A percentile compares a stretch with the other conserved stretches of the same genome.
Evolutionary conservation across 2,329 filamentous ascomycete genomes (phyloP).

Genomic region (Geosmithia putterillii): DNA sequence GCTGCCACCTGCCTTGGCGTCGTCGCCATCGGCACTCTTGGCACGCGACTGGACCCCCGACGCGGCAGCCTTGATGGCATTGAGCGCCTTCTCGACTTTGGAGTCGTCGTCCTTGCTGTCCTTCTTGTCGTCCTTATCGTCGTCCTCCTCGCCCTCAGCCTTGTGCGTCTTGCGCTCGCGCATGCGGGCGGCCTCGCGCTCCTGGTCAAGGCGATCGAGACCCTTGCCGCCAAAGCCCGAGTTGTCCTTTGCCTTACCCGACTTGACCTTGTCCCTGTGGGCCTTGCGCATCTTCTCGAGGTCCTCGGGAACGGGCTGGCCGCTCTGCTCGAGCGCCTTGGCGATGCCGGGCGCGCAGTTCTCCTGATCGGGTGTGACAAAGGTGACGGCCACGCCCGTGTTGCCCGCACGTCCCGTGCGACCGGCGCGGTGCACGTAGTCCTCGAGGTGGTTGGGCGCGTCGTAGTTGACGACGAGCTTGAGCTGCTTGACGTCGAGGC

Average conservation of each 20-base stretch:
- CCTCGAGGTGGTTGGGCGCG: constrained; percentile 85
- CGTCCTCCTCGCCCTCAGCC: constrained; percentile 73
- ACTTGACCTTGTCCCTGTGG: constrained; percentile 84
- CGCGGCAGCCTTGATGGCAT: constrained; percentile 49
- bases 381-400: constrained; percentile 87
- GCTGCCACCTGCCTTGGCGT: constrained; percentile 13
- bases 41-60: constrained; percentile 44
- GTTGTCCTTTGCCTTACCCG: constrained; percentile 78
- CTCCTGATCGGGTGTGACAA: constrained; percentile 84
- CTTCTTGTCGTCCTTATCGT: constrained; percentile 56
- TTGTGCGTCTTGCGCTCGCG: constrained; percentile 84
- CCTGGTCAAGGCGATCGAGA: constrained; percentile 79
- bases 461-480: constrained; percentile 96
- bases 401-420: constrained; percentile 92
- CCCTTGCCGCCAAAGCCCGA: constrained; percentile 94
- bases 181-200: constrained; percentile 75
- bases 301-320: constrained; percentile 65
- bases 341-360: constrained; percentile 79
- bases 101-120: constrained; percentile 57
- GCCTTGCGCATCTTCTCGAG: constrained; percentile 53
- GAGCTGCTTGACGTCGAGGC: constrained; percentile 89
- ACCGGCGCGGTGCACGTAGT: constrained; percentile 90
- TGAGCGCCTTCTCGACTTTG: constrained; percentile 57
- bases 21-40: constrained; percentile 22
- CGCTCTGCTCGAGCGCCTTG: constrained; percentile 87